phyloP scores from a whole-genome alignment of 2,329 filamentous ascomycete species.

The Cercospora zeae-maydis region DNA sequence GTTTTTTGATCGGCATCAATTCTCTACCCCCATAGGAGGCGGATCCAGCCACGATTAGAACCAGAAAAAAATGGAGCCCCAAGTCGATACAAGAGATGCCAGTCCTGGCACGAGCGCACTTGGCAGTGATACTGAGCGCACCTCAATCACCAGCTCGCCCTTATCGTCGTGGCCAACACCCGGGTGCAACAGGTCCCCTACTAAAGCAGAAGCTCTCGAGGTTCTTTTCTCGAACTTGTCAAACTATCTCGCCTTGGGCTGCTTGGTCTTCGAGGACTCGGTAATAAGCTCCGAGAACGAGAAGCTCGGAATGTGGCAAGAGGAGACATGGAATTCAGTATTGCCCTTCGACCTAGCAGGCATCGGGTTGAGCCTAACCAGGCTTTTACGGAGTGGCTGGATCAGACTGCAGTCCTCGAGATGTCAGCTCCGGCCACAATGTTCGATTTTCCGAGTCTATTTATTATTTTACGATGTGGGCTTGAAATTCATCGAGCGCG shows the following conservation, averaged over 20 bases:
- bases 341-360: background rate
- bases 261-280: conserved; percentile 19
- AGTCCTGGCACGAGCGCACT: background rate
- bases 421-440: conserved; percentile 4
- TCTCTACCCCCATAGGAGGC: background rate
- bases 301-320: conserved; percentile 9
- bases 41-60: background rate
- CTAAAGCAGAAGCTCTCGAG: background rate
- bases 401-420: conserved; percentile 19
- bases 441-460: conserved; percentile 27
- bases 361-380: conserved; percentile 10
- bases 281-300: background rate
- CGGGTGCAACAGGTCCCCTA: background rate
- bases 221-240: conserved; percentile 16
- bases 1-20: background rate
- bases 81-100: background rate
- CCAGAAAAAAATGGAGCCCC: background rate
- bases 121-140: background rate
- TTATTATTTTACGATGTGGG: conserved; percentile 50
- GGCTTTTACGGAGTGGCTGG: conserved; percentile 25
- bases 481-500: conserved; percentile 52
- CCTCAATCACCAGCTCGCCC: background rate
- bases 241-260: conserved; percentile 30
- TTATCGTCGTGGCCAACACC: background rate
- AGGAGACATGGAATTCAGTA: conserved; percentile 3